phyloP scores from a whole-genome alignment of 441 rosid genomes.

The Erysimum pusillum region DNA sequence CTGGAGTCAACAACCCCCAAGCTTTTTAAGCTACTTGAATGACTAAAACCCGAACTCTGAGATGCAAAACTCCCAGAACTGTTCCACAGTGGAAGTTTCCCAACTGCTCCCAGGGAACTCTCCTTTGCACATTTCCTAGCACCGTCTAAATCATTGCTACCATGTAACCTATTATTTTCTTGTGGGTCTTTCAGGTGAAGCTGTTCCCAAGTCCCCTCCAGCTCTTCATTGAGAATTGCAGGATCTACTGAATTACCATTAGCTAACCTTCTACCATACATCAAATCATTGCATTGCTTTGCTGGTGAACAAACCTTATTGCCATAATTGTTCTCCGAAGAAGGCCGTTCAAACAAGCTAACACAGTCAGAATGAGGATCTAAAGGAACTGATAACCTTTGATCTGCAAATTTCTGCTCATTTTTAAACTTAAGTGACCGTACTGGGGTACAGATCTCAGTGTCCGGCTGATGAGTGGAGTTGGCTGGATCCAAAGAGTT shows the following conservation, averaged over 20 bases:
- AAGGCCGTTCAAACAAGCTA: constrained; percentile 45
- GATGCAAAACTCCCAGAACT: constrained; percentile 89
- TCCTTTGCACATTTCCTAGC: constrained; percentile 66
- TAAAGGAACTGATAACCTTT: constrained; percentile 37
- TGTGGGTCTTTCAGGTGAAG: constrained; percentile 60
- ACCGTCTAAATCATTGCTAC: constrained; percentile 55
- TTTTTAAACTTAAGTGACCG: constrained; percentile 36
- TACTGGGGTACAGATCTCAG: constrained; percentile 35
- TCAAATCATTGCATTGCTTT: constrained; percentile 46
- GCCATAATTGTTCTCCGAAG: constrained; percentile 35
- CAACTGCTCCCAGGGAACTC: constrained; percentile 63
- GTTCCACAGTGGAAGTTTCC: constrained; percentile 86
- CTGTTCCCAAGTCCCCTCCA: constrained; percentile 41
- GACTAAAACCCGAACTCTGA: constrained; percentile 91
- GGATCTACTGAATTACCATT: constrained; percentile 40
- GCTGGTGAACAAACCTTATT: constrained; percentile 44
- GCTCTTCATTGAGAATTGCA: constrained; percentile 37
- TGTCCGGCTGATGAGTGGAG: constrained; percentile 38
- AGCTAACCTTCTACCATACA: constrained; percentile 38
- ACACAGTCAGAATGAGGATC: constrained; percentile 41
- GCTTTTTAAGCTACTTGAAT: constrained; percentile 93
- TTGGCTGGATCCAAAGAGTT: constrained; percentile 53
- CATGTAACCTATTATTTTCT: constrained; percentile 56
- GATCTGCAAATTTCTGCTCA: constrained; percentile 43
- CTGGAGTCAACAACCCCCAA: constrained; percentile 76